Evolutionary conservation across 208 protist species (phyloP).

Genomic region (Willaertia magna): DNA sequence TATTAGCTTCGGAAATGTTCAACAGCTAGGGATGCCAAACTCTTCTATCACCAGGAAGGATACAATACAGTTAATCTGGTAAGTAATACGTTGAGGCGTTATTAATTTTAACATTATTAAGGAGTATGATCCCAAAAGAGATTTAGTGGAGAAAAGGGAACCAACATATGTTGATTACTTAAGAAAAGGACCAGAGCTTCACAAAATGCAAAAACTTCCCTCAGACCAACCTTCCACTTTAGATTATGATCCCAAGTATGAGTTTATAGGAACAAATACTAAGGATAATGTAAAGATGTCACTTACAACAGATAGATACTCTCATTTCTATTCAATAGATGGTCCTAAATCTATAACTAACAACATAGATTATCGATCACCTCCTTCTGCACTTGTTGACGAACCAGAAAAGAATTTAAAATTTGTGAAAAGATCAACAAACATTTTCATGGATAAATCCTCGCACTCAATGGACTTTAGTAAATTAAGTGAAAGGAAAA

Average conservation of each 20-base stretch:
- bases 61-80: background rate
- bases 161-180: background rate
- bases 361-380: background rate
- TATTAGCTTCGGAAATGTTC: background rate
- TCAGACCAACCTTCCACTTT: background rate
- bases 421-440: background rate
- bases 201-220: background rate
- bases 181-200: background rate
- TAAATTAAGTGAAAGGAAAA: background rate
- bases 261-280: background rate
- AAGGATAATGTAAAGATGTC: background rate
- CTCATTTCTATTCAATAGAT: background rate
- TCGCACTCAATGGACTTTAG: background rate
- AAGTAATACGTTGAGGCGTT: too few species aligned
- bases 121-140: background rate
- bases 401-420: background rate
- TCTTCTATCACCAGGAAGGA: background rate
- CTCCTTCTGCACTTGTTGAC: background rate
- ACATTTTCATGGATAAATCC: background rate
- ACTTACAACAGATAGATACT: background rate
- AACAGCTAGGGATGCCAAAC: background rate
- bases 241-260: background rate
- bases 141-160: background rate
- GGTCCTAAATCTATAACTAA: background rate
- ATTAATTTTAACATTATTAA: too few species aligned